Evolutionary conservation across 108 stramenopile genomes (phyloP).

Genomic region (Nitzschia sp.): DNA sequence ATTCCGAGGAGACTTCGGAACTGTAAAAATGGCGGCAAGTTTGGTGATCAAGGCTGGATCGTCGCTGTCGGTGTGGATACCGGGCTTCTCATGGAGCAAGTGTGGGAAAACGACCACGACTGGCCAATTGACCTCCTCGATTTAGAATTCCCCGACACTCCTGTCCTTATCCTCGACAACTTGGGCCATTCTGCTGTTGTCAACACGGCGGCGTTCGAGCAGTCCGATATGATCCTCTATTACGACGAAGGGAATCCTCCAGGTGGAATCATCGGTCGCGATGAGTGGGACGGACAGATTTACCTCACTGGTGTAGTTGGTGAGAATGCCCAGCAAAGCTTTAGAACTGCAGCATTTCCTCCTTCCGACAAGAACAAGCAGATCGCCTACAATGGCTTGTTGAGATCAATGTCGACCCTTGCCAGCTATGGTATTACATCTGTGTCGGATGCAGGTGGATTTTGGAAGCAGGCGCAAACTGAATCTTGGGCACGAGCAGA

Average conservation of each 20-base stretch:
- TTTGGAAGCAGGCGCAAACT: neutral
- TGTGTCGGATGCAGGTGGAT: neutral
- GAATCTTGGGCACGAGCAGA: neutral
- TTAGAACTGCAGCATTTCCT: neutral
- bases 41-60: neutral
- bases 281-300: neutral
- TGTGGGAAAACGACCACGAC: neutral
- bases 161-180: neutral
- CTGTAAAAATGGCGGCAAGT: neutral
- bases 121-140: neutral
- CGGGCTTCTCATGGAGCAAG: neutral
- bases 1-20: neutral
- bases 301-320: neutral
- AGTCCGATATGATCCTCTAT: neutral
- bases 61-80: neutral
- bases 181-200: neutral
- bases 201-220: neutral
- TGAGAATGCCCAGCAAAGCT: neutral
- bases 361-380: neutral
- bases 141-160: neutral
- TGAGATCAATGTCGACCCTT: neutral
- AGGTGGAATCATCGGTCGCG: neutral
- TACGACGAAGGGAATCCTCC: neutral
- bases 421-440: neutral
- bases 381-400: neutral